Conservation (phyloP, 108 stramenopile genomes). For the Cylindrotheca closterium region DNA sequence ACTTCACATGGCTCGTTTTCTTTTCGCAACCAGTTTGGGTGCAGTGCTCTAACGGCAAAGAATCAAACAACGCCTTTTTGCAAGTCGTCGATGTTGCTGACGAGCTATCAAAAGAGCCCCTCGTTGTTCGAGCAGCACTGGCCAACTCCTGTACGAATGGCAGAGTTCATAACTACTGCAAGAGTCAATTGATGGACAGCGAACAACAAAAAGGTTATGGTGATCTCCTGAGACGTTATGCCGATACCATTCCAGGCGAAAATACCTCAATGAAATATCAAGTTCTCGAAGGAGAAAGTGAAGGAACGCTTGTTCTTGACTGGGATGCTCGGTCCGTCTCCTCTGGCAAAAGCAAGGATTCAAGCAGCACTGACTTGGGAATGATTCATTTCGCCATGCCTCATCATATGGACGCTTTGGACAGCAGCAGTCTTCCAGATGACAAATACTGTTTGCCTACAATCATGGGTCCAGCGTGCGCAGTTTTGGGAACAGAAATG, state of each 20-base stretch:
- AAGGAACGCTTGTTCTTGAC: constrained; percentile 43
- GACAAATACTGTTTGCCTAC: constrained; percentile 34
- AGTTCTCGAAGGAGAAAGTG: constrained; percentile 17
- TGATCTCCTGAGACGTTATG: constrained; percentile 57
- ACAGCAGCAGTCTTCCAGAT: not conserved
- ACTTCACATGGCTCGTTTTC: constrained; percentile 92
- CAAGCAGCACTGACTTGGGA: constrained; percentile 23
- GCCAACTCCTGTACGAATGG: constrained; percentile 81
- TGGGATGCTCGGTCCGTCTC: constrained; percentile 56
- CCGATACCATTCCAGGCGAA: constrained; percentile 71
- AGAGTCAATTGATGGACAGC: constrained; percentile 46
- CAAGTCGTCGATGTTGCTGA: constrained; percentile 27
- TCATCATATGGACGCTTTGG: constrained; percentile 56
- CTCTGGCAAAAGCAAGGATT: constrained; percentile 32
- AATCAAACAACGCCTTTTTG: constrained; percentile 20
- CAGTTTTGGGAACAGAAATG: constrained; percentile 40
- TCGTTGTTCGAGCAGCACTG: constrained; percentile 79
- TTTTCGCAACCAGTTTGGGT: constrained; percentile 79
- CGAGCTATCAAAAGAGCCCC: constrained; percentile 14
- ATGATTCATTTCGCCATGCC: constrained; percentile 73
- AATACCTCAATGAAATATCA: constrained; percentile 37
- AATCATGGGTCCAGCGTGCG: constrained; percentile 40
- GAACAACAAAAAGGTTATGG: constrained; percentile 23
- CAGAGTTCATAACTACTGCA: constrained; percentile 53
- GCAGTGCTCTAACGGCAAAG: constrained; percentile 38